Evolutionary conservation across 2,329 filamentous ascomycete species (phyloP), one percentile per base, ranked within the genome.

Genomic region (Diaporthe ilicicola): DNA sequence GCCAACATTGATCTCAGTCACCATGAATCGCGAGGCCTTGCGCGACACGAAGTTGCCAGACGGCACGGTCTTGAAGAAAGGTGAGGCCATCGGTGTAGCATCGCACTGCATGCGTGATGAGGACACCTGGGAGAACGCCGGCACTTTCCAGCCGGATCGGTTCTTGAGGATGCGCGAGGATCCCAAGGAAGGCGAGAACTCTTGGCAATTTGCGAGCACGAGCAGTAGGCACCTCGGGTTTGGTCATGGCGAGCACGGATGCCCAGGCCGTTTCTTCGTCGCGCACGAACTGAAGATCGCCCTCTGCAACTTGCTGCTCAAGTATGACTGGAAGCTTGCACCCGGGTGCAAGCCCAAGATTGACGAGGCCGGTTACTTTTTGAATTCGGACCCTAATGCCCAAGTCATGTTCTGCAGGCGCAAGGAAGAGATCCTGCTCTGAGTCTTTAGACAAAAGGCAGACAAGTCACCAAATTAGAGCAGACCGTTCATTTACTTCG

Each of bases 201-300:
- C 53, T 19, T 39, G 53, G 53, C 53, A 55, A 4, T 55, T 55
- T 32, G 53, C 53, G 2, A 55, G 53, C 19, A 55, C 53, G 53
- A 55, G 53, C n/a, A 37, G 53, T 24, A 55, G 46, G 37, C 67
- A 69, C 17, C 39, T 62, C 5, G 67, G 42, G 3, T 82, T 81
- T 56, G 80, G 80, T 7, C 74, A 81, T 64, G 80, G 80, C 1
- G 73, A 72, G 7, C 77, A 80, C 62, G 78, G 79, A 0, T 81
- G 79, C 56, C 80, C 80, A 1, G 79, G 79, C 0, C 70, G 79
- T 3, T 81, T 80, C 70, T 81, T 81, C 73, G 79, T 78, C 1
- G 74, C 72, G 13, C 76, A 77, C 61, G 76, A 80, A 70, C 77
- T 81, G 15, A 80, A 81, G 74, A 59, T 69, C 13, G 54, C 46